Base-by-base conservation (phyloP, 2,329 filamentous ascomycete species). In the Fusarium musae region DNA sequence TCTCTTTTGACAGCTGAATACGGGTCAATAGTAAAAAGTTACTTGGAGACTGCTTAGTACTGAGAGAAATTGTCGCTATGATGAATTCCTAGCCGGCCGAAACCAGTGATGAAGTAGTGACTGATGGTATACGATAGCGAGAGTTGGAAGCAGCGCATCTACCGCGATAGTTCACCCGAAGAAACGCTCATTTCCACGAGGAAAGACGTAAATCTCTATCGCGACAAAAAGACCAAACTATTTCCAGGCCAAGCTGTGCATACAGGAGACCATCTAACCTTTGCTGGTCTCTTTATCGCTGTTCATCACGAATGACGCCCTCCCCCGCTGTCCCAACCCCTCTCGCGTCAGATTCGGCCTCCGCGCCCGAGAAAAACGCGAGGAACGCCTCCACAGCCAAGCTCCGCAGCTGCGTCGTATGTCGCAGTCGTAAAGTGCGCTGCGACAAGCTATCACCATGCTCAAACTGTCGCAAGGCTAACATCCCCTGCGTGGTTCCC, bases 401-500 rank as follows among this genome's bases (percentile, higher is more conserved):
- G 72, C 78, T 77, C 57, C 85, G 86, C 59, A 87, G 86, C 76
- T 88, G 87, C 59, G 81, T 86, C 9, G 82, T 85, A 7, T 90
- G 88, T 69, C 84, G 88, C 47, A 82, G 79, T 39, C 87, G 88
- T 50, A 90, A 90, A 72, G 88, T 90, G 9, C 86, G 87, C 49
- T 90, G 88, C 77, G 86, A 90, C 76, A 89, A 89, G 78, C 79
- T 81, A 47, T 85, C 84, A 7, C 88, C 88, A 3, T 90, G 88
- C 72, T 86, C 87, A 9, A 89, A 89, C 72, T 90, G 88, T 74
- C 85, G 85, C 15, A 83, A 85, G 9, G 87, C 85, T 16, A 83
- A 85, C 57, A 88, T 89, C 44, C 80, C 84, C 15, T 90, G 88
- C 69, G 79, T 88, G 32, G 80, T 86, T 21, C 87, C 87, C 1